These are phyloP conservation scores for Aspergillus niger DNA, from an alignment of 2,329 filamentous ascomycete genomes.

Conservation along the genomic window DNA sequence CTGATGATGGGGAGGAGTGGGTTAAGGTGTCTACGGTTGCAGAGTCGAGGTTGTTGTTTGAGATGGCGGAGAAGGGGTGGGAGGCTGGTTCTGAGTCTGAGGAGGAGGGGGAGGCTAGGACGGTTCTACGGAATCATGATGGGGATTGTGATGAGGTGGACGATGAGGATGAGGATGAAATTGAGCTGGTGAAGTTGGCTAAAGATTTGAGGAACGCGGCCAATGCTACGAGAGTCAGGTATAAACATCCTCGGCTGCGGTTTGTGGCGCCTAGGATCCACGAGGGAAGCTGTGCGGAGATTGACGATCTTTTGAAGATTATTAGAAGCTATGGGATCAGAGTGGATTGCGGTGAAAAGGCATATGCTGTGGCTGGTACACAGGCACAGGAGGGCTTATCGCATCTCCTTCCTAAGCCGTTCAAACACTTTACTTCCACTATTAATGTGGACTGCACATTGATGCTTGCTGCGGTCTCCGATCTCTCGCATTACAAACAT, in stretches of 20 bases:
- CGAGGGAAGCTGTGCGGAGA: constrained; percentile 52
- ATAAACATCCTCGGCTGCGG: constrained; percentile 60
- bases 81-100: constrained; percentile 53
- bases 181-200: constrained; percentile 63
- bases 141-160: constrained; percentile 37
- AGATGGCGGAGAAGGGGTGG: constrained; percentile 70
- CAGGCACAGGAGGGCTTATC: constrained; percentile 26
- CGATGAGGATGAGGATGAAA: constrained; percentile 51
- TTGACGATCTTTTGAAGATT: constrained; percentile 59
- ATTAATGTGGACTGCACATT: constrained; percentile 61
- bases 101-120: constrained; percentile 31
- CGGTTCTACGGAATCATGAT: constrained; percentile 32
- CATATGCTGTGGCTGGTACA: constrained; percentile 15
- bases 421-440: constrained; percentile 45
- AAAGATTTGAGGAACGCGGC: constrained; percentile 61
- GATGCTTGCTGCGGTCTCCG: constrained; percentile 70
- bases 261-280: constrained; percentile 63
- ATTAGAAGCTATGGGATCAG: constrained; percentile 55
- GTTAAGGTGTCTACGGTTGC: constrained; percentile 68
- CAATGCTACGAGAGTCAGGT: constrained; percentile 58
- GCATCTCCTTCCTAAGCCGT: constrained; percentile 43
- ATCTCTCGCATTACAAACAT: constrained; percentile 63
- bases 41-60: constrained; percentile 64
- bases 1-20: constrained; percentile 65
- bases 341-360: constrained; percentile 39